Conservation (phyloP, 768 basidiomycete species). For the Agaricus sinodeliciosus region DNA sequence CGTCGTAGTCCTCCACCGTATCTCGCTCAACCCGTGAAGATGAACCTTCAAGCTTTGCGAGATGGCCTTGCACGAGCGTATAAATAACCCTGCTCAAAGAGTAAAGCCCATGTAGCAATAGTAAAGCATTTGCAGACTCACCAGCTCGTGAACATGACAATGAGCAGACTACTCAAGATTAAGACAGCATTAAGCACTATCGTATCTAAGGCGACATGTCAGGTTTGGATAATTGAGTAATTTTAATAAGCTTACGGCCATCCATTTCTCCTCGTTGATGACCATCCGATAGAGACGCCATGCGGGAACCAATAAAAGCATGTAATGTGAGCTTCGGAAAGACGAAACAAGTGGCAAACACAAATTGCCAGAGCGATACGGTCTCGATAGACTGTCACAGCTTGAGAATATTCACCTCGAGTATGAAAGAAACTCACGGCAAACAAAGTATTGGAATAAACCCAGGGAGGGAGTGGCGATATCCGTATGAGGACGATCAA, state of each 20-base stretch:
- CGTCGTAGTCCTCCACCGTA: slow-evolving; percentile 51
- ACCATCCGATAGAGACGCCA: slow-evolving; percentile 72
- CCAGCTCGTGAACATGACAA: slow-evolving; percentile 62
- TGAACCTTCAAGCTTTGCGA: slow-evolving; percentile 44
- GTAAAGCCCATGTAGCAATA: slow-evolving; percentile 7
- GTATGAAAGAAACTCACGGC: slow-evolving; percentile 41
- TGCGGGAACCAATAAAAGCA: slow-evolving; percentile 72
- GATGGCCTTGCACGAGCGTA: slow-evolving; percentile 53
- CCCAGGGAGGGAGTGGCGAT: slow-evolving; percentile 84
- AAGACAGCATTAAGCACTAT: slow-evolving; percentile 59
- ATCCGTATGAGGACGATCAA: slow-evolving; percentile 76
- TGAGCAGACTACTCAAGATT: slow-evolving; percentile 49
- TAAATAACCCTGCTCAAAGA: slow-evolving; percentile 53
- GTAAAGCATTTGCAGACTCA: slow-evolving; percentile 26
- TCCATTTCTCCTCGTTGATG: slow-evolving; percentile 73
- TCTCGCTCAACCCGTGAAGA: slow-evolving; percentile 51
- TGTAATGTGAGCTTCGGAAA: slow-evolving; percentile 69
- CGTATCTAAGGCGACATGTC: slow-evolving; percentile 34
- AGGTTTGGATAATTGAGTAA: neutral
- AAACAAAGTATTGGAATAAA: slow-evolving; percentile 77
- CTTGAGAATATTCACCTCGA: neutral
- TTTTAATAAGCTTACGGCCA: slow-evolving; percentile 38
- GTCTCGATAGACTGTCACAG: slow-evolving; percentile 57
- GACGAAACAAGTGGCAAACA: slow-evolving; percentile 62
- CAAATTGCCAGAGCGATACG: slow-evolving; percentile 71